phyloP scores from a whole-genome alignment of 129 eudicot genomes.

The Saposhnikovia divaricata region DNA sequence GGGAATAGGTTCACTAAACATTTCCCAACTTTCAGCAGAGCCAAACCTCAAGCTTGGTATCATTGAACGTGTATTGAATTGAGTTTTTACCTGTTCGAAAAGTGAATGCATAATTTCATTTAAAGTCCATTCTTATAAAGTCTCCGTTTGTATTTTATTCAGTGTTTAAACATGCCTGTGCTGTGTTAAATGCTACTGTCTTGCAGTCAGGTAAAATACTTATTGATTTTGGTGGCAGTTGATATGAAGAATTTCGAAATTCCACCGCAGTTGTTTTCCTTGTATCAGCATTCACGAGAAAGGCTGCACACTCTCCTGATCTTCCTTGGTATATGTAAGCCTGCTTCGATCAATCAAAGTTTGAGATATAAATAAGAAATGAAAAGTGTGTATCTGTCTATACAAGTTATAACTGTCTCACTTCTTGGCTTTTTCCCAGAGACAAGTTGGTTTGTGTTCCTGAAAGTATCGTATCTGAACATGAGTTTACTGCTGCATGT shows the following conservation, averaged over 20 bases:
- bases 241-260: slow-evolving; percentile 36
- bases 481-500: slow-evolving; percentile 54
- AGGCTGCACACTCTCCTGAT: slow-evolving; percentile 60
- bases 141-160: not conserved
- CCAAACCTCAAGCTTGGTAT: slow-evolving; percentile 31
- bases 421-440: slow-evolving; percentile 46
- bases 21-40: slow-evolving; percentile 47
- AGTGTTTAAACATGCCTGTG: slow-evolving; percentile 29
- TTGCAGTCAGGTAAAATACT: slow-evolving; percentile 88
- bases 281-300: slow-evolving; percentile 43
- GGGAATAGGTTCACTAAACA: slow-evolving; percentile 41
- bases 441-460: slow-evolving; percentile 26
- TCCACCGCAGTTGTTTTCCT: slow-evolving; percentile 21
- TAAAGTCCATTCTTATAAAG: not conserved
- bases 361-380: not conserved
- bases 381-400: not conserved
- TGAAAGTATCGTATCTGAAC: slow-evolving; percentile 39
- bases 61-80: slow-evolving; percentile 33
- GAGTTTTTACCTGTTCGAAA: slow-evolving; percentile 48
- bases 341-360: slow-evolving; percentile 23
- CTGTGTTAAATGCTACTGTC: slow-evolving; percentile 64
- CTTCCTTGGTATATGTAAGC: slow-evolving; percentile 44
- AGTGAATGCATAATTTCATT: not conserved
- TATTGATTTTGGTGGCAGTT: slow-evolving; percentile 56
- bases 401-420: slow-evolving; percentile 11